Evolutionary conservation across 768 basidiomycete genomes (phyloP), one percentile per base, ranked within the genome.

Genomic region (Porphyrellus cyaneotinctus): DNA sequence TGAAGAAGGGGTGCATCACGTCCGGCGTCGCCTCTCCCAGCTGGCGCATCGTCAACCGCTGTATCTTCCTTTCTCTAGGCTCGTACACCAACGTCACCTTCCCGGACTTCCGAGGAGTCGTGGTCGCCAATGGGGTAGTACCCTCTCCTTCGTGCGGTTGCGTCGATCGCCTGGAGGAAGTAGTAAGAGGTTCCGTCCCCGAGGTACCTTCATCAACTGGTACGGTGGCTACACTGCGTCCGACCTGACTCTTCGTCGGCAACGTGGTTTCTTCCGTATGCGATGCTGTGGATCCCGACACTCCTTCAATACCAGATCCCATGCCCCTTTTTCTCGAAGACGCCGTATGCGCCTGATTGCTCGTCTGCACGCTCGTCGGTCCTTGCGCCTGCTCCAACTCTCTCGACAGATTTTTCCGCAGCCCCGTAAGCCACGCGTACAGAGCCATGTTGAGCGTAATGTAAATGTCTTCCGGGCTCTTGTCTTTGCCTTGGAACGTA

Each of bases 1-100:
- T 87, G 71, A 90, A 90, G 70, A 89, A 88, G 3, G 87, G 87
- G 65, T 87, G 88, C 88, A 87, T 88, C 20, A 90, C 86, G 60
- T 91, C 88, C 2, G 90, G 88, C 0, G 88, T 90, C n/a, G 88
- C 89, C 65, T 92, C 88, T 30, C 91, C 91, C 13, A 93, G 73
- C 65, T 92, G 91, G 24, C 87, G 81, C 82, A 91, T 85, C 20
- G 84, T 88, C 49, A 91, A 70, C n/a, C 87, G 81, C 59, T 91
- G 87, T 52, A 91, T 90, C 49, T 78, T 77, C 41, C 88, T 77
- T 22, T 72, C 71, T n/a, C 75, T 76, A 2, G 80, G 79, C 47
- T 70, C 70, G 65, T 88, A 91, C 17, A 75, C 65, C 42, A 85
- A 64, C 1, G 54, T 49, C 32, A 59, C 53, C 49, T 62, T 68